Conservation (phyloP, 352 stramenopile species). For the Phytophthora syringae region DNA sequence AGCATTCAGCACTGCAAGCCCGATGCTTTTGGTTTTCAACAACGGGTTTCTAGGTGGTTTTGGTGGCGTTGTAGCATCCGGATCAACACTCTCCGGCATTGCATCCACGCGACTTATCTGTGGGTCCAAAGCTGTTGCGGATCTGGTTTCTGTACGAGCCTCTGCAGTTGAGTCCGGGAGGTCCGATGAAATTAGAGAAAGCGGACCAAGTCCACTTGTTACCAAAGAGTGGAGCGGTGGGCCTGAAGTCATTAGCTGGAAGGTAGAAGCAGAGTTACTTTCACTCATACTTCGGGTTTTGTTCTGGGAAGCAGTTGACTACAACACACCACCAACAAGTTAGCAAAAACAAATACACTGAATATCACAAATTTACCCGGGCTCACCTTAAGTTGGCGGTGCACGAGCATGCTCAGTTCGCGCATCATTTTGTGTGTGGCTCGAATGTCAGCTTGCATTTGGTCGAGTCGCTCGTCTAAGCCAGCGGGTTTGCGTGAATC, state of each 20-base stretch:
- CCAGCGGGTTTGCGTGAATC: background rate
- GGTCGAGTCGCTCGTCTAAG: slow-evolving; percentile 24
- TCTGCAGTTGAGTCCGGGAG: slow-evolving; percentile 12
- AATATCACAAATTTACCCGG: background rate
- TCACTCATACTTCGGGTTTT: slow-evolving; percentile 14
- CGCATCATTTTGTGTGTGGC: slow-evolving; percentile 28
- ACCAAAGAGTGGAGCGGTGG: slow-evolving; percentile 3
- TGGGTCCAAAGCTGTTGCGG: slow-evolving; percentile 12
- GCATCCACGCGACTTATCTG: slow-evolving; percentile 17
- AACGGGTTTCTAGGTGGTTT: background rate
- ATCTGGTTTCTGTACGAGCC: slow-evolving; percentile 23
- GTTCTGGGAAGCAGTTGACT: background rate
- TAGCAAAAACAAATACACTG: too few species aligned
- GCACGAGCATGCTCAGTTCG: slow-evolving; percentile 25
- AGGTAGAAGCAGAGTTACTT: slow-evolving; percentile 10
- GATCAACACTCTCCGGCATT: slow-evolving; percentile 5
- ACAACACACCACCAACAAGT: background rate
- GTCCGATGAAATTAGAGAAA: slow-evolving; percentile 19
- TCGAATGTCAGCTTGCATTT: slow-evolving; percentile 35
- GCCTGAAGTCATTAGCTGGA: slow-evolving; percentile 11
- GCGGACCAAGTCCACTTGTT: slow-evolving; percentile 12
- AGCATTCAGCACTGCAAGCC: slow-evolving; percentile 29
- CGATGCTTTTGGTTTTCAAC: slow-evolving; percentile 37
- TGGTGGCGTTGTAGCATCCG: background rate
- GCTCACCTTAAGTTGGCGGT: slow-evolving; percentile 24